Percentiles rank a stretch among this genome's conserved stretches.
These are phyloP conservation scores for Tranzscheliella williamsii DNA, from an alignment of 1,284 basidiomycete species.

Conservation along the genomic window DNA sequence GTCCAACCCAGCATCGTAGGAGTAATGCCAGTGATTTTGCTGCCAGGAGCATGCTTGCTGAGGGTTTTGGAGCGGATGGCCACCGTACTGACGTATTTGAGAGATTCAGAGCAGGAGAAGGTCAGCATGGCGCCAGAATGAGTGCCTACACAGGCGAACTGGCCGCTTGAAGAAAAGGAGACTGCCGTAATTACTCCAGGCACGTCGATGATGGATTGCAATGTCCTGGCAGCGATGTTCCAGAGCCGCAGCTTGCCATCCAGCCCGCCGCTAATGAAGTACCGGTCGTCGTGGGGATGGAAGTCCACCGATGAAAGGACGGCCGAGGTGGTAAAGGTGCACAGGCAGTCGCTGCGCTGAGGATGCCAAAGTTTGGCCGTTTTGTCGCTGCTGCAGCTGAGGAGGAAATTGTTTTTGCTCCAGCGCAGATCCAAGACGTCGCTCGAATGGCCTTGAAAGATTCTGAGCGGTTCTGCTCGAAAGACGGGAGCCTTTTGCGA, in stretches of 20 bases:
- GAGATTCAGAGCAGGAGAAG: slow-evolving; percentile 55
- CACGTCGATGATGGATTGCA: slow-evolving; percentile 47
- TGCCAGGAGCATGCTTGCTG: slow-evolving; percentile 56
- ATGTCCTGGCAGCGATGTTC: slow-evolving; percentile 48
- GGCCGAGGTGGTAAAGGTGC: slow-evolving; percentile 61
- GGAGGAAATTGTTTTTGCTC: slow-evolving; percentile 63
- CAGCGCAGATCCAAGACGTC: slow-evolving; percentile 62
- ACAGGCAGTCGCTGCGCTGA: slow-evolving; percentile 56
- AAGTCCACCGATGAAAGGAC: slow-evolving; percentile 61
- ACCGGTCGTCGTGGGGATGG: slow-evolving; percentile 60
- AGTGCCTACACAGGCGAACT: slow-evolving; percentile 57
- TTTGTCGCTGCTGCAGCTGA: slow-evolving; percentile 62
- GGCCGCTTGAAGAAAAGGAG: slow-evolving; percentile 58
- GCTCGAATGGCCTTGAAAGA: slow-evolving; percentile 58
- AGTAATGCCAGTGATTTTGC: slow-evolving; percentile 61
- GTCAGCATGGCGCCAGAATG: slow-evolving; percentile 55
- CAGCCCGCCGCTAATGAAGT: slow-evolving; percentile 61
- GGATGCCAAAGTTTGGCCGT: slow-evolving; percentile 62
- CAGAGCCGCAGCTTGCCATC: slow-evolving; percentile 62
- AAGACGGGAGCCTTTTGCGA: slow-evolving; percentile 36
- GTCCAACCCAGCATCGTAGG: slow-evolving; percentile 35
- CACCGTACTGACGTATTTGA: slow-evolving; percentile 51
- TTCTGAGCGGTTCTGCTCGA: slow-evolving; percentile 46
- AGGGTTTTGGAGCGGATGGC: slow-evolving; percentile 54
- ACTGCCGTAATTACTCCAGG: slow-evolving; percentile 61